These are phyloP conservation scores for Ceratobasidium sp. DNA, from an alignment of 1,284 basidiomycete species.

Conservation along the genomic window DNA sequence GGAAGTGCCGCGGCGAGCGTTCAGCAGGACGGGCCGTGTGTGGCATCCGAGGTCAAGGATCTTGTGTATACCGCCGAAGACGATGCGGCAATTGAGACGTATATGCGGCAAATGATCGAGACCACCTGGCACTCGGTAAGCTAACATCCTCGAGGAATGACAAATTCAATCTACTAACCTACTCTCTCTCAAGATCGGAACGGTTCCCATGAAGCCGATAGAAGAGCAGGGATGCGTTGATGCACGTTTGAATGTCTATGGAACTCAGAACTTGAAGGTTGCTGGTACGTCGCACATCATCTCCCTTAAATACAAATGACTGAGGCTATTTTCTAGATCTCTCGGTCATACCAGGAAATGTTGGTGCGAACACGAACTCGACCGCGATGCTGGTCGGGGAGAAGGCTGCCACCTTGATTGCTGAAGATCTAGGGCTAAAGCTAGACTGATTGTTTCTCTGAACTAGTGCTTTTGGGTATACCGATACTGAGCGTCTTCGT, in stretches of 20 bases:
- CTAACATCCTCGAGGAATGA: not conserved
- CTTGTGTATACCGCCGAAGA: slow-evolving; percentile 50
- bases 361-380: slow-evolving; percentile 18
- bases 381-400: slow-evolving; percentile 30
- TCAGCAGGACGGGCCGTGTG: slow-evolving; percentile 38
- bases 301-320: not conserved
- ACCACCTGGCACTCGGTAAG: slow-evolving; percentile 41
- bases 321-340: not conserved
- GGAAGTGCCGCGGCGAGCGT: slow-evolving; percentile 46
- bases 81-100: slow-evolving; percentile 48
- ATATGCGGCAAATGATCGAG: slow-evolving; percentile 32
- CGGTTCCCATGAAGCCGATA: slow-evolving; percentile 55
- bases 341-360: slow-evolving; percentile 3
- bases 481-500: too few relatives aligned
- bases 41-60: slow-evolving; percentile 49
- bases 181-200: slow-evolving; percentile 45
- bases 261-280: slow-evolving; percentile 52
- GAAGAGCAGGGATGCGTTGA: slow-evolving; percentile 57
- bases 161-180: not conserved
- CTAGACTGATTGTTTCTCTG: too few relatives aligned
- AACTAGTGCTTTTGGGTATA: too few relatives aligned
- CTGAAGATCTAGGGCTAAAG: slow-evolving; percentile 21
- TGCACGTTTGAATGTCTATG: slow-evolving; percentile 54
- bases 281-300: slow-evolving; percentile 16
- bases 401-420: slow-evolving; percentile 32